A percentile compares a stretch with the other conserved stretches of the same genome.
These are phyloP conservation scores for Colletotrichum lindemuthianum DNA, from an alignment of 2,329 filamentous ascomycete genomes.

Conservation along the genomic window DNA sequence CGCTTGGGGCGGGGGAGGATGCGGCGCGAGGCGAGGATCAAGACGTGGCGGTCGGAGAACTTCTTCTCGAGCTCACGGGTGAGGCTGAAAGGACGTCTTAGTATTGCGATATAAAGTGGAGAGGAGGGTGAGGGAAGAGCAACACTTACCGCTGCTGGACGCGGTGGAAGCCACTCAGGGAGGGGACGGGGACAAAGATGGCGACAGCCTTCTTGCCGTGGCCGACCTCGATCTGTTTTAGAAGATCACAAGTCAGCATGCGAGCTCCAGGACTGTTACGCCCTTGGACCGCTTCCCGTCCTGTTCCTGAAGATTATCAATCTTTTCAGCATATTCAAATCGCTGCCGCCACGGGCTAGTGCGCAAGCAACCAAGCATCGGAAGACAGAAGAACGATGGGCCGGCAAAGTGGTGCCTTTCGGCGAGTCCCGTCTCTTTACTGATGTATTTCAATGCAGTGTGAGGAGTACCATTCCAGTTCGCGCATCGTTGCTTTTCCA, in stretches of 20 bases:
- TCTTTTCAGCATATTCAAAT: conserved; percentile 39
- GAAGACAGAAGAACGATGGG: neutral
- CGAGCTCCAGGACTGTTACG: conserved; percentile 73
- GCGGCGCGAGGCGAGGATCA: conserved; percentile 98
- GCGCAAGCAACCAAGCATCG: neutral
- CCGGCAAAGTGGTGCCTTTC: neutral
- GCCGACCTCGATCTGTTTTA: conserved; percentile 95
- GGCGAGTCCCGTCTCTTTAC: neutral
- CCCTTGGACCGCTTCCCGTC: conserved; percentile 81
- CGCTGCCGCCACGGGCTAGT: conserved; percentile 34
- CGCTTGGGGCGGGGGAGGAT: conserved; percentile 99
- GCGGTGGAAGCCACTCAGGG: conserved; percentile 98
- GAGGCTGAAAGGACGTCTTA: conserved; percentile 68
- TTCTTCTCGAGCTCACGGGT: conserved; percentile 99
- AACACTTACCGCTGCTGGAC: conserved; percentile 96
- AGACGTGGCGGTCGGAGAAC: conserved; percentile 99
- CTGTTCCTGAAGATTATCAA: conserved; percentile 61
- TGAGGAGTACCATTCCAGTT: neutral
- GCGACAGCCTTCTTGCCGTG: conserved; percentile 99
- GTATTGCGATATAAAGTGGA: neutral
- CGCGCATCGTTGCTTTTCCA: neutral
- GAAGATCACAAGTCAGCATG: conserved; percentile 77
- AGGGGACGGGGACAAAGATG: conserved; percentile 99
- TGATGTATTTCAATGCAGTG: conserved; percentile 30
- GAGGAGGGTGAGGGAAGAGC: neutral